These are phyloP conservation scores for Antitrichia curtipendula DNA, from an alignment of 225 moss, liverwort and hornwort species.

Conservation along the genomic window DNA sequence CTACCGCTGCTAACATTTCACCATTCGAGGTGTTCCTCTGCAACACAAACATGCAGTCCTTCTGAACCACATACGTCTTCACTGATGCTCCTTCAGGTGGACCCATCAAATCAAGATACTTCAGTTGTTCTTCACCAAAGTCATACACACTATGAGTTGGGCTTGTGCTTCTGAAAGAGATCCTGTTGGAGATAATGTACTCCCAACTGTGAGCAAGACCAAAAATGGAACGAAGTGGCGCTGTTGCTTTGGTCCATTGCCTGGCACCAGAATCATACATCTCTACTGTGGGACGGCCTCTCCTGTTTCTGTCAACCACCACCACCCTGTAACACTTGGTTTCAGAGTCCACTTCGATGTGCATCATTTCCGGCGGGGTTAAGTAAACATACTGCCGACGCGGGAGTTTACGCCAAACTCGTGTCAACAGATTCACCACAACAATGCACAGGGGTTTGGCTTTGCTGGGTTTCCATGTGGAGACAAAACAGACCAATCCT, in stretches of 20 bases:
- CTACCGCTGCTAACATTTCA: not conserved
- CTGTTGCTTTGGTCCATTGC: not conserved
- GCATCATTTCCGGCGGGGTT: not conserved
- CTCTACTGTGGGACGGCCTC: not conserved
- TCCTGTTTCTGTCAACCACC: not conserved
- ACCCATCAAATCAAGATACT: not conserved
- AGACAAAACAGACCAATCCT: not conserved
- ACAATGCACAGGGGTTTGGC: not conserved
- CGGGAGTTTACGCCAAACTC: not conserved
- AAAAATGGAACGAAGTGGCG: not conserved
- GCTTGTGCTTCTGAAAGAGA: fast-evolving
- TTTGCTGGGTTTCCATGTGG: not conserved
- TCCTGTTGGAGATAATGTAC: fast-evolving
- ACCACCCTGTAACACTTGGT: not conserved
- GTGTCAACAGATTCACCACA: not conserved
- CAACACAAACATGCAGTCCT: not conserved
- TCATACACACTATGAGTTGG: not conserved
- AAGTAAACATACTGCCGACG: not conserved
- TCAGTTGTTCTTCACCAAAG: not conserved
- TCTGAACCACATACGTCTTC: fast-evolving
- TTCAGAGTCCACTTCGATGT: not conserved
- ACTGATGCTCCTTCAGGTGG: not conserved
- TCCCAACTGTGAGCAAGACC: not conserved
- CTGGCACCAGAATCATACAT: not conserved
- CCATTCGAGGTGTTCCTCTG: not conserved